Percentiles rank a stretch among this genome's conserved stretches.
Evolutionary conservation across 2,329 filamentous ascomycete genomes (phyloP).

Genomic region (Aspergillaceae sp.): DNA sequence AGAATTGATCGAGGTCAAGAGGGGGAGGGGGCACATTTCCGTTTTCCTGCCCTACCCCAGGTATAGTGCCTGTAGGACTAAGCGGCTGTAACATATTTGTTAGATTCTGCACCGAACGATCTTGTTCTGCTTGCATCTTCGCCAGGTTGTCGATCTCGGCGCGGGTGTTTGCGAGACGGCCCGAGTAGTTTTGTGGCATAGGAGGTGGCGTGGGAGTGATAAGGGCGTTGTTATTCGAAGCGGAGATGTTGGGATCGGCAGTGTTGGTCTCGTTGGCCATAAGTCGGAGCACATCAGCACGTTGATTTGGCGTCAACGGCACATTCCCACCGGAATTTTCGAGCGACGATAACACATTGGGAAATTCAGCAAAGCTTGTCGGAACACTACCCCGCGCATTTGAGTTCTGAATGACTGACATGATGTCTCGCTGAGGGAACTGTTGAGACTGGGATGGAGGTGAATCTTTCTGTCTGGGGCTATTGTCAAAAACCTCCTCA

Average conservation of each 20-base stretch:
- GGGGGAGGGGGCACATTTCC: constrained; percentile 35
- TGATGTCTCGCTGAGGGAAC: constrained; percentile 37
- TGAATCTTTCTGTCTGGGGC: constrained; percentile 19
- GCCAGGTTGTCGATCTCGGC: constrained; percentile 71
- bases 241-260: constrained; percentile 28
- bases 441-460: constrained; percentile 14
- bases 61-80: constrained; percentile 69
- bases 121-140: constrained; percentile 70
- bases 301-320: constrained; percentile 37
- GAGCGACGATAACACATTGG: constrained; percentile 37
- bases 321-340: constrained; percentile 36
- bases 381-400: constrained; percentile 36
- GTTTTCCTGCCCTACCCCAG: constrained; percentile 49
- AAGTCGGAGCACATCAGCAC: constrained; percentile 41
- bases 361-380: constrained; percentile 35
- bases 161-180: constrained; percentile 54
- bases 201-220: constrained; percentile 47
- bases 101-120: constrained; percentile 65
- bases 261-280: constrained; percentile 40
- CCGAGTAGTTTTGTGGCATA: constrained; percentile 42
- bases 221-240: constrained; percentile 47
- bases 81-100: constrained; percentile 67
- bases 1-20: constrained; percentile 51
- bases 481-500: constrained; percentile 38
- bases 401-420: constrained; percentile 41